phyloP scores from a whole-genome alignment of 805 yeast genomes.

The Tetrapisispora arboricola region DNA sequence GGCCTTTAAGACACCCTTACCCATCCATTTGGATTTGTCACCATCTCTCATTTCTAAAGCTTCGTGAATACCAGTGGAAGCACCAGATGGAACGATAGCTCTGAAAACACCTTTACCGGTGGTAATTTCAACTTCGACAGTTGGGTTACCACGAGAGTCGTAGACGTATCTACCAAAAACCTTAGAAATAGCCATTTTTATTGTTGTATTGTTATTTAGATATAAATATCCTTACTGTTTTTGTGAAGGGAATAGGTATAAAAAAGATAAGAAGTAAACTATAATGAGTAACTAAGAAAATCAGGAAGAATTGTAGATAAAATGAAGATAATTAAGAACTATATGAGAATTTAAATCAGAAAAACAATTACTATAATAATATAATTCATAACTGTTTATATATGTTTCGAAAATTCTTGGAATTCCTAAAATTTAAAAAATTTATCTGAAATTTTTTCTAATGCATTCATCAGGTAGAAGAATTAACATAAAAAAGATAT shows the following conservation, averaged over 20 bases:
- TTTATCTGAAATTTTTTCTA: too few relatives aligned
- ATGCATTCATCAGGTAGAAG: too few relatives aligned
- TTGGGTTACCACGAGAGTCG: conserved; percentile 99
- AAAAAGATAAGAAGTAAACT: neutral
- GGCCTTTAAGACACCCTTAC: conserved; percentile 97
- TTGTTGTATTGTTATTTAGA: conserved; percentile 4
- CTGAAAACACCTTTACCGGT: conserved; percentile 92
- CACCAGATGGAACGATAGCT: conserved; percentile 98
- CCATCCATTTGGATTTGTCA: conserved; percentile 95
- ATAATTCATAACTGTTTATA: conserved; percentile 2
- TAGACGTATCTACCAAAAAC: conserved; percentile 92
- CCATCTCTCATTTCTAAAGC: conserved; percentile 98
- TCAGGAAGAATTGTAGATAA: neutral
- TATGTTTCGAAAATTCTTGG: conserved; percentile 4
- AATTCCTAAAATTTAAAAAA: conserved; percentile 1
- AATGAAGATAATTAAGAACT: neutral
- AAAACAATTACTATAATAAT: neutral
- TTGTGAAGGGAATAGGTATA: neutral
- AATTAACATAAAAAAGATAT: too few relatives aligned
- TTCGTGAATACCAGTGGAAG: conserved; percentile 98
- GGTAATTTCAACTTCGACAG: conserved; percentile 95
- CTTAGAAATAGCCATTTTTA: conserved; percentile 72
- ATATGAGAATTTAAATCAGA: neutral
- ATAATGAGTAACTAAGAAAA: neutral
- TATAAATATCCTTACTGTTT: conserved; percentile 9